Evolutionary conservation across 73 alveolate species (phyloP).

Genomic region (Symbiodinium pilosum): DNA sequence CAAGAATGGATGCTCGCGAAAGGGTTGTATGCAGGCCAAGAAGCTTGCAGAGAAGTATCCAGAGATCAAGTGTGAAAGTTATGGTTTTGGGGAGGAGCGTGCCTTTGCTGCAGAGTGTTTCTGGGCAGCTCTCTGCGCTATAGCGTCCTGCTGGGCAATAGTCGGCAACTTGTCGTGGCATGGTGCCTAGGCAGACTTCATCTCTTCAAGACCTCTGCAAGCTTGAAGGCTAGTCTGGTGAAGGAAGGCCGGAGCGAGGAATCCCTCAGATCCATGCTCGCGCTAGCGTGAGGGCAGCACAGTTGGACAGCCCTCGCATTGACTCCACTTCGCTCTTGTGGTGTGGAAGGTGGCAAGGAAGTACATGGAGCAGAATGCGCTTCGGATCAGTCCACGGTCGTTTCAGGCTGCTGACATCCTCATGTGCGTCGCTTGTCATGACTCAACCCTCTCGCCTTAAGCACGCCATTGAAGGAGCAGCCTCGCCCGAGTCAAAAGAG

Average conservation of each 20-base stretch:
- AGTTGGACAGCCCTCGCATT: too few relatives aligned
- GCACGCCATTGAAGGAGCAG: not conserved
- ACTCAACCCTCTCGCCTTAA: not conserved
- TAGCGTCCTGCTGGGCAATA: too few relatives aligned
- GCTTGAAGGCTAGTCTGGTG: not conserved
- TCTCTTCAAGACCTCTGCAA: conserved; percentile 28
- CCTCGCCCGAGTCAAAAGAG: not conserved
- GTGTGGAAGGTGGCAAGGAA: not conserved
- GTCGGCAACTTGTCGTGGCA: too few relatives aligned
- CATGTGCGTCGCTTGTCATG: not conserved
- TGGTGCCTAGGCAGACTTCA: conserved; percentile 42
- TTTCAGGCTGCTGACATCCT: not conserved
- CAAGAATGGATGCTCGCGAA: not conserved
- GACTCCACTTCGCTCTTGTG: not conserved
- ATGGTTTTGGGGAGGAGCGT: conserved; percentile 67
- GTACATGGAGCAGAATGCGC: conserved; percentile 17
- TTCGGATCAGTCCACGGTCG: conserved; percentile 49
- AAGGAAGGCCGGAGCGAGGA: not conserved
- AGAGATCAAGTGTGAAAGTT: conserved; percentile 79
- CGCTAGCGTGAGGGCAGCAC: not conserved
- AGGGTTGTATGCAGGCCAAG: conserved; percentile 71
- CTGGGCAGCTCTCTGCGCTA: too few relatives aligned
- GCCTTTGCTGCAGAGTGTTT: not conserved
- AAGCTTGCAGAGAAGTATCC: conserved; percentile 80
- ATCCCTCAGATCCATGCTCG: not conserved